Evolutionary conservation across 768 basidiomycete genomes (phyloP).

Genomic region (Leucocoprinus leucothites): DNA sequence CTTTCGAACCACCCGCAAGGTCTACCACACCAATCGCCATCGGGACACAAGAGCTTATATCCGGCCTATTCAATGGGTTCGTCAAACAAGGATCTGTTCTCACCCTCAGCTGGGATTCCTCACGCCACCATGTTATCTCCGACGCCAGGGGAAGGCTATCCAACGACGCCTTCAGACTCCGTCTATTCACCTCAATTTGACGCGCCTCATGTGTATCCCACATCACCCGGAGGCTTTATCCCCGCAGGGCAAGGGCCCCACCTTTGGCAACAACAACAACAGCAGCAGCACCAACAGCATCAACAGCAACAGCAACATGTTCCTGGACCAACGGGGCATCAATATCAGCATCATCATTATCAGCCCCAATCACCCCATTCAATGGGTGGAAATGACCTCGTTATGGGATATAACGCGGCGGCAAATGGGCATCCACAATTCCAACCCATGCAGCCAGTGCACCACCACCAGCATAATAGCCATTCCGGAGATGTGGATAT

Average conservation of each 20-base stretch:
- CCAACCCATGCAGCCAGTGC: background rate
- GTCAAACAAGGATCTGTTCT: background rate
- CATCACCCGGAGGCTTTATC: background rate
- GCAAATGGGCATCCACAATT: background rate
- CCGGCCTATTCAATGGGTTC: constrained; percentile 1
- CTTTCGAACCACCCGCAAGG: constrained; percentile 4
- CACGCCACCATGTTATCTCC: background rate
- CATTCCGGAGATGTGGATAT: background rate
- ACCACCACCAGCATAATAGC: background rate
- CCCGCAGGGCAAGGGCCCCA: background rate
- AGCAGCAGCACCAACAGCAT: constrained; percentile 1
- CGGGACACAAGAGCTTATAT: background rate
- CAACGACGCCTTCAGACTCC: background rate
- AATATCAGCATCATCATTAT: constrained; percentile 13
- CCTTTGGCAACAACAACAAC: background rate
- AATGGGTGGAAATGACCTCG: background rate
- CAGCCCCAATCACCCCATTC: constrained; percentile 3
- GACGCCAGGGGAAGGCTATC: background rate
- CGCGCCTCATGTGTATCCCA: background rate
- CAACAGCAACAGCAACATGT: constrained; percentile 10
- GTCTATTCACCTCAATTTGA: constrained; percentile 10
- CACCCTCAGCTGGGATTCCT: background rate
- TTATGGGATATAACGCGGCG: background rate
- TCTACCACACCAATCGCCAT: background rate
- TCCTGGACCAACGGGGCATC: constrained; percentile 10